Evolutionary conservation across 164 flowering plant genomes (phyloP), one percentile per base, ranked within the genome.

Genomic region (Vitis labrusca): DNA sequence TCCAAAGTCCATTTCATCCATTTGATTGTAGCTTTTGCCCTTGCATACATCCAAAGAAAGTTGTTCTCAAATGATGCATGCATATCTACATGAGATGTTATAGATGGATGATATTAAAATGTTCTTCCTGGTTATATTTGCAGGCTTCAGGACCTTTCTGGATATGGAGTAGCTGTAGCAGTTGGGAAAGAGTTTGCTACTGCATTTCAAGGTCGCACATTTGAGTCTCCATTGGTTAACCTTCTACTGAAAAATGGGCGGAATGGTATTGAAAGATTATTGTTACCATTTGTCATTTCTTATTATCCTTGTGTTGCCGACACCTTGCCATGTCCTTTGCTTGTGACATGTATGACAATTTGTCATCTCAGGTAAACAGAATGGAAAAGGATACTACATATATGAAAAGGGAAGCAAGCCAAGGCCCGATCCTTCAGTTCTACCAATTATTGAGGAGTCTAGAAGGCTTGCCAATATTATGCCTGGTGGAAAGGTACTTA

Each of bases 381-480:
- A 96, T 77, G 97, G 98, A 59, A 91, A 83, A 79, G 99, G 99
- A 64, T 96, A 83, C 73, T 96, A 93, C 70, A 82, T 80, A 11
- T 93, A 91, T 79, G 97, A 91, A 67, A 91, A 89, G 77, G 98
- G 99, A 60, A 84, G 90, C 84, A 88, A 87, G 76, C 97, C 98
- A 69, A 91, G 73, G 70, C 97, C 99, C 47, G 97, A 96, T 76
- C 85, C 81, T 52, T 78, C 86, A 55, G 86, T 96, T 32, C 78
- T 85, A 29, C 89, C 97, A 52, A 82, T 96, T 49, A 79, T 96
- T 64, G 89, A 93, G 81, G 92, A 93, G 74, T 89, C 84, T 63
- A 85, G 86, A 67, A 80, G 84, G 74, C 76, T 85, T 47, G 61
- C 85, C 65, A 92, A 86, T 59, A 73, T 90, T 50, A 85, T 92